Conservation (phyloP, 345 rosid genomes). For the Physaria fendleri region DNA sequence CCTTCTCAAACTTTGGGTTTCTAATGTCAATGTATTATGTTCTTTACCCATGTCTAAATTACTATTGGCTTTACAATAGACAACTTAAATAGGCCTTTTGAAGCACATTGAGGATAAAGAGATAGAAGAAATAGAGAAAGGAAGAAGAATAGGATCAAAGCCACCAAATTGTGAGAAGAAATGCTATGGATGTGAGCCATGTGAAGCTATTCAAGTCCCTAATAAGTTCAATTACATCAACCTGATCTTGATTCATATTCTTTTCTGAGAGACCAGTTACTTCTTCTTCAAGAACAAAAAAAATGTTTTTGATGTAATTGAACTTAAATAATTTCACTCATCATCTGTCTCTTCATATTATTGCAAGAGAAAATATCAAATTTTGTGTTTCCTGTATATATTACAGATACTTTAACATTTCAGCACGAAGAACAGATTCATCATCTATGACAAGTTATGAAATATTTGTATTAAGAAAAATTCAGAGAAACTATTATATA, state of each 20-base stretch:
- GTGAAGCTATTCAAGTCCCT: slow-evolving; percentile 74
- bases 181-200: slow-evolving; percentile 72
- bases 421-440: background rate
- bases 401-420: slow-evolving; percentile 16
- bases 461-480: background rate
- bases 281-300: slow-evolving; percentile 65
- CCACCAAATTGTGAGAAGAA: slow-evolving; percentile 76
- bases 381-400: background rate
- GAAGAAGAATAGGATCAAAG: slow-evolving; percentile 57
- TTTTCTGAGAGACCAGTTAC: slow-evolving; percentile 47
- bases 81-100: background rate
- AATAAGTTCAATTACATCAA: no score
- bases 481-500: background rate
- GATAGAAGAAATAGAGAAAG: slow-evolving; percentile 14
- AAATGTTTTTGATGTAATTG: slow-evolving; percentile 1
- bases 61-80: no score
- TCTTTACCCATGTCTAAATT: no score
- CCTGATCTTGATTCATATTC: slow-evolving; percentile 20
- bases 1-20: no score
- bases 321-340: slow-evolving; percentile 8
- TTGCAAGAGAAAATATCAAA: background rate
- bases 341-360: slow-evolving; percentile 1
- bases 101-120: slow-evolving; percentile 9
- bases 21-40: no score
- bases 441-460: background rate